Conservation (phyloP, 2,329 filamentous ascomycete genomes). For the Mycosphaerelloides madeirae region DNA sequence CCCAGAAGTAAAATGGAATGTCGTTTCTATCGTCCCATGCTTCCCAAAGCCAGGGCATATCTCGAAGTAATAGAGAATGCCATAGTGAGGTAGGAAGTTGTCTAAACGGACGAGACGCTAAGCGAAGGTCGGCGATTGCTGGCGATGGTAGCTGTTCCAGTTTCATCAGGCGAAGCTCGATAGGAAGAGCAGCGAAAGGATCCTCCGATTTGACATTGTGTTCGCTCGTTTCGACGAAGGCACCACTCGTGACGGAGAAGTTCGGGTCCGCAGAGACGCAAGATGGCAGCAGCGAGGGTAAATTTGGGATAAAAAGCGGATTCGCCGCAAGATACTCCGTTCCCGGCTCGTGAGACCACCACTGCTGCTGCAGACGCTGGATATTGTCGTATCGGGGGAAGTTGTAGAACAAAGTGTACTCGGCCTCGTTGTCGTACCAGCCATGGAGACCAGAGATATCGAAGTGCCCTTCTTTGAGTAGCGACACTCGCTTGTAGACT, state of each 20-base stretch:
- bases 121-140: constrained; percentile 8
- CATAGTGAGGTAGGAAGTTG: constrained; percentile 13
- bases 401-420: background rate
- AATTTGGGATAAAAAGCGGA: constrained; percentile 6
- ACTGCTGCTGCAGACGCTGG: constrained; percentile 2
- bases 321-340: constrained; percentile 10
- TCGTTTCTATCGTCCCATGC: constrained; percentile 2
- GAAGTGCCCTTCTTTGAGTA: background rate
- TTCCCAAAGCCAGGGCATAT: constrained; percentile 21
- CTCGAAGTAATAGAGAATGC: constrained; percentile 8
- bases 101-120: constrained; percentile 12
- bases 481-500: constrained; percentile 8
- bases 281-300: background rate
- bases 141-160: constrained; percentile 2
- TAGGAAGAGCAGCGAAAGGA: constrained; percentile 6
- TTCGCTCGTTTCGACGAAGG: background rate
- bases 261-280: background rate
- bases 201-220: constrained; percentile 2
- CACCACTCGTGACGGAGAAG: background rate
- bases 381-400: constrained; percentile 1
- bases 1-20: constrained; percentile 6
- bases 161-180: constrained; percentile 5
- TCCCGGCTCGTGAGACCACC: constrained; percentile 8
- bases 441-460: constrained; percentile 5
- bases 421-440: constrained; percentile 7